Percentiles rank a stretch among this genome's conserved stretches.
Conservation (phyloP, 805 yeast species). For the Ogataea glucozyma region DNA sequence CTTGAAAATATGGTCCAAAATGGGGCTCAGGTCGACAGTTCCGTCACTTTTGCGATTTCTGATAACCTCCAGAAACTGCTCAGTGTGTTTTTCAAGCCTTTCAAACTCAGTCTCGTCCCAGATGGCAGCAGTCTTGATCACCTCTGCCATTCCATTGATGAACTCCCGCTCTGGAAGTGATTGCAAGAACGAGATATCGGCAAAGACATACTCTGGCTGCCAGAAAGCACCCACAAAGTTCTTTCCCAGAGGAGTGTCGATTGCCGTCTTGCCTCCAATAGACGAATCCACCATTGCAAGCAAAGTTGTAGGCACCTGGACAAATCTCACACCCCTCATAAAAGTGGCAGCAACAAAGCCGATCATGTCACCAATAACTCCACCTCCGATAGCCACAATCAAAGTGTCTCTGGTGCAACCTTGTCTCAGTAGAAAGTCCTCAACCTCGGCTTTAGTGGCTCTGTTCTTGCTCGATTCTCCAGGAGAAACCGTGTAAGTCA, state of each 20-base stretch:
- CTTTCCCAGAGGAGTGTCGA: conserved; percentile 94
- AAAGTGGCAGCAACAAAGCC: conserved; percentile 99
- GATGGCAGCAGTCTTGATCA: conserved; percentile 95
- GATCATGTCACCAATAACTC: conserved; percentile 98
- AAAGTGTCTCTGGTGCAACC: conserved; percentile 97
- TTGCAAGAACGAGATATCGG: conserved; percentile 82
- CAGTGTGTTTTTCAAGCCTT: conserved; percentile 77
- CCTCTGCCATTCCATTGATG: conserved; percentile 98
- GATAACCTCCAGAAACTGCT: conserved; percentile 67
- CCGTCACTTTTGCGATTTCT: conserved; percentile 43
- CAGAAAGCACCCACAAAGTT: conserved; percentile 96
- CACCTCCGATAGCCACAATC: conserved; percentile 94
- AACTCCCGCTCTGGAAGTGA: conserved; percentile 92
- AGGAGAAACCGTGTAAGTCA: conserved; percentile 78
- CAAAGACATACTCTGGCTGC: conserved; percentile 89
- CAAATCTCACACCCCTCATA: conserved; percentile 95
- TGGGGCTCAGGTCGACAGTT: conserved; percentile 62
- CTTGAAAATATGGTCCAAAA: conserved; percentile 71
- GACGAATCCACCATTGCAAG: conserved; percentile 98
- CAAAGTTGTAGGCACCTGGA: conserved; percentile 91
- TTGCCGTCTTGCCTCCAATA: conserved; percentile 97
- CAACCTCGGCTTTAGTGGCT: conserved; percentile 87
- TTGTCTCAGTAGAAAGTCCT: conserved; percentile 76
- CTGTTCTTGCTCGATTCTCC: conserved; percentile 92
- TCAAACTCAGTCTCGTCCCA: conserved; percentile 91